Evolutionary conservation across 768 basidiomycete species (phyloP), one percentile per base, ranked within the genome.

Genomic region (Leccinum variicolor): DNA sequence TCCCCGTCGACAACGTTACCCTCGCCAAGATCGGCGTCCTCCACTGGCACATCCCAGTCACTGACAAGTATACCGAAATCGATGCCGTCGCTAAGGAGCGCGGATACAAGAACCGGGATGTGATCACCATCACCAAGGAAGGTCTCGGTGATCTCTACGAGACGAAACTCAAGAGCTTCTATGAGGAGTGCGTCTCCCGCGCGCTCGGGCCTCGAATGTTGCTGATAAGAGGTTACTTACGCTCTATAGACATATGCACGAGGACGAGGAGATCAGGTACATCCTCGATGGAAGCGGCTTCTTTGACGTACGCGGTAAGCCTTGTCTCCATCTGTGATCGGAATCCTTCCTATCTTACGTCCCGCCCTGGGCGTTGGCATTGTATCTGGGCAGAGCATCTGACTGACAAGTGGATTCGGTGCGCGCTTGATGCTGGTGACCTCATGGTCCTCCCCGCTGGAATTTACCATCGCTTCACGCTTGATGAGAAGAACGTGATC

Each of bases 261-360:
- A 97, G 72, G 95, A 97, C 65, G 94, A 98, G 67, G 94, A 98
- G 74, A 97, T 96, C 67, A 80, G 94, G 9, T 98, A 91, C 66
- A 84, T 95, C 64, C 79, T 93, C 41, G 79, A 82, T 0, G 95
- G 96, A 17, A 85, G 83, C 43, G 94, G 93, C 0, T 98, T 85
- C 79, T 98, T 97, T 68, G 95, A 98, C 64, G 83, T 97, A 39
- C 82, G 94, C 56, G 91, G 91, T 90, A 62, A 55, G 84, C 64
- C 26, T 15, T 64, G 4, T 41, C 39, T 25, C 11, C 28, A 21
- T 47, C 6, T 26, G 2, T 17, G 9, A 21, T 1, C 3, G 10
- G 3, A 3, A 50, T 15, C 23, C 17, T 2, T 19, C 19, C 14
- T 23, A 14, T 9, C 49, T 50, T 7, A 50, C 6, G 6, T 46